Conservation (phyloP, 768 basidiomycete genomes). For the Leucosporidium scottii region DNA sequence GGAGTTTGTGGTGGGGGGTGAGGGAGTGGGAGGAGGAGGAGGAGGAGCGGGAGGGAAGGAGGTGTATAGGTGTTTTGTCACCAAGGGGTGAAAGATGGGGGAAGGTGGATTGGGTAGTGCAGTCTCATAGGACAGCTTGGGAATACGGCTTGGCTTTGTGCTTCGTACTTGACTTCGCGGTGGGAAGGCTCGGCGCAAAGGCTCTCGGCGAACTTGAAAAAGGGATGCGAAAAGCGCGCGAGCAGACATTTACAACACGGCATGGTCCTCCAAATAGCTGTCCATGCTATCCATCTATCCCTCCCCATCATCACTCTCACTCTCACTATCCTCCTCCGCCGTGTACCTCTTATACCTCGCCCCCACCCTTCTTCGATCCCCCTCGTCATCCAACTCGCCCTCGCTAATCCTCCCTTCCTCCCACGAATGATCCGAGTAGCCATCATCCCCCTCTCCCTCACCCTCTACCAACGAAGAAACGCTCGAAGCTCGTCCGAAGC, state of each 20-base stretch:
- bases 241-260: too few species aligned
- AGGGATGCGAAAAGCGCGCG: too few species aligned
- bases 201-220: too few species aligned
- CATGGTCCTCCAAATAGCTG: not conserved
- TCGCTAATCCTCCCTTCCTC: conserved; percentile 10
- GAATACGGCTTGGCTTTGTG: too few species aligned
- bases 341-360: conserved; percentile 22
- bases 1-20: conserved; percentile 15
- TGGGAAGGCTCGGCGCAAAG: too few species aligned
- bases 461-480: not conserved
- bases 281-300: not conserved
- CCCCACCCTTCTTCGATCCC: conserved; percentile 16
- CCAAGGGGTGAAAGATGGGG: not conserved
- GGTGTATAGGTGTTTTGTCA: conserved; percentile 25
- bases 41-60: conserved; percentile 1
- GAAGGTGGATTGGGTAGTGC: too few species aligned
- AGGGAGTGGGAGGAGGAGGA: not conserved
- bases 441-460: not conserved
- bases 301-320: too few species aligned
- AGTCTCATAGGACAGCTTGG: too few species aligned
- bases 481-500: too few species aligned
- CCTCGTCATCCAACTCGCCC: conserved; percentile 20
- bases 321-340: conserved; percentile 25
- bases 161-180: too few species aligned
- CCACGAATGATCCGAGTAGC: conserved; percentile 7